Evolutionary conservation across 83 land plant species (phyloP).

Genomic region (Picea abies): DNA sequence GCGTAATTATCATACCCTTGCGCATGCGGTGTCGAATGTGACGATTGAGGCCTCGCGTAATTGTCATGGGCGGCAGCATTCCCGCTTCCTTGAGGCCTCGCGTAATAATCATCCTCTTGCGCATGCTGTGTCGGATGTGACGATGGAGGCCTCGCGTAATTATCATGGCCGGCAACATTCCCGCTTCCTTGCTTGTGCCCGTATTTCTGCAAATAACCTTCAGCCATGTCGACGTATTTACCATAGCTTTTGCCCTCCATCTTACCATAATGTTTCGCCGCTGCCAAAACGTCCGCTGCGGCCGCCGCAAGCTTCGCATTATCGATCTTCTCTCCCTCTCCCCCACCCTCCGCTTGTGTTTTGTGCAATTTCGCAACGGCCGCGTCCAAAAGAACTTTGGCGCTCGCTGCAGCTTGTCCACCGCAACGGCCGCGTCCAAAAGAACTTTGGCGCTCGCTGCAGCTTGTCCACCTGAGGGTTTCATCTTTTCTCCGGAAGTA

Average conservation of each 20-base stretch:
- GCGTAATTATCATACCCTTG: no score
- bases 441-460: neutral
- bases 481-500: neutral
- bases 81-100: no score
- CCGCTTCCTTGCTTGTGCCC: no score
- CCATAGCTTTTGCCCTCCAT: neutral
- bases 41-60: no score
- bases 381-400: neutral
- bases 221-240: neutral
- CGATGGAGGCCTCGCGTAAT: no score
- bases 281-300: neutral
- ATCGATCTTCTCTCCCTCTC: neutral
- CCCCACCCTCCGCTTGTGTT: neutral
- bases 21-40: no score
- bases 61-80: no score
- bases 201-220: neutral
- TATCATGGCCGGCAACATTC: no score
- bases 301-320: neutral
- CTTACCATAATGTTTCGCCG: conserved; percentile 10
- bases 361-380: neutral
- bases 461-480: neutral
- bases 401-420: neutral
- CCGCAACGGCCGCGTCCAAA: neutral
- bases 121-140: no score
- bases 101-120: no score